These are phyloP conservation scores for Gossypium davidsonii DNA, from an alignment of 441 rosid genomes.

Conservation along the genomic window DNA sequence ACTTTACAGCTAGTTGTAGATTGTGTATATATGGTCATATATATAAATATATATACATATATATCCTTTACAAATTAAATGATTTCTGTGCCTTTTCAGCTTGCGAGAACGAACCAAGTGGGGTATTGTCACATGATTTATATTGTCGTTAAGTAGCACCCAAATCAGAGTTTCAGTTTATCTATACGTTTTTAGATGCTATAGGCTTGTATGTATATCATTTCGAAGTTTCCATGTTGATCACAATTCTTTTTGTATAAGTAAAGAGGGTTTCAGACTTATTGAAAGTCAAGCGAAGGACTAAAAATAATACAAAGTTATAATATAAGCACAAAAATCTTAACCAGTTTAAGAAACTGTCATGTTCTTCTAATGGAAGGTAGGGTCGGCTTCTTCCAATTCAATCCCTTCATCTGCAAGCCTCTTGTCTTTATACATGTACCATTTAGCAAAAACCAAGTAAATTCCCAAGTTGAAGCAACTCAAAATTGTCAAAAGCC, in stretches of 20 bases:
- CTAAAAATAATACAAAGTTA: background rate
- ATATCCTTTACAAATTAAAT: too few species aligned
- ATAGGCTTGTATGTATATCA: background rate
- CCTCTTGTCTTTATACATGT: conserved; percentile 80
- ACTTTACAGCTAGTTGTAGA: too few species aligned
- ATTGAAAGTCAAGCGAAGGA: background rate
- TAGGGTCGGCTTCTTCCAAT: conserved; percentile 47
- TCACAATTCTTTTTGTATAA: conserved; percentile 7
- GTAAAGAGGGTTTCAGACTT: conserved; percentile 7
- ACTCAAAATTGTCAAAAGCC: conserved; percentile 63
- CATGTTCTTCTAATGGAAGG: conserved; percentile 28
- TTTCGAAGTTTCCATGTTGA: background rate
- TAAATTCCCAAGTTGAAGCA: conserved; percentile 45
- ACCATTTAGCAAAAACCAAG: conserved; percentile 62
- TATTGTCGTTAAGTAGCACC: too few species aligned
- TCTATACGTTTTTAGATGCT: background rate
- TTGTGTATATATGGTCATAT: too few species aligned
- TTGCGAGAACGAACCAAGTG: too few species aligned
- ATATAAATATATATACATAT: too few species aligned
- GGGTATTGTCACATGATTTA: too few species aligned
- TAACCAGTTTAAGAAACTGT: background rate
- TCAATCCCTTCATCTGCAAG: conserved; percentile 61
- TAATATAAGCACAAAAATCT: background rate
- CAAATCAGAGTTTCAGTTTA: too few species aligned
- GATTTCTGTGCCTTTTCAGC: too few species aligned